Evolutionary conservation across 805 yeast genomes (phyloP), one percentile per base, ranked within the genome.

Genomic region (Isabelozyma gotoi): DNA sequence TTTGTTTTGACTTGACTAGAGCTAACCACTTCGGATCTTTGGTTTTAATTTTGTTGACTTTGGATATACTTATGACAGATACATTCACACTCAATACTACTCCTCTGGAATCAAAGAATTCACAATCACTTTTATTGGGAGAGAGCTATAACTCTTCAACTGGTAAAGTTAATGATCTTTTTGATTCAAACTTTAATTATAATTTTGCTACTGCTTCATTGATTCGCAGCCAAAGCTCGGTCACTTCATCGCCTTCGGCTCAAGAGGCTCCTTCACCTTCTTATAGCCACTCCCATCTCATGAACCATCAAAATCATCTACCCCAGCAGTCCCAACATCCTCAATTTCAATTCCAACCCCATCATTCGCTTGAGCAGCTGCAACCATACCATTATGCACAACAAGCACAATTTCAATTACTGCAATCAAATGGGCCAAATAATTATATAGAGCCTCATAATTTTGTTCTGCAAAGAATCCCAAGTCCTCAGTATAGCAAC

Each of bases 331-430:
- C 18, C 11, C 36, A 33, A 14, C 33, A 31, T 31, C 5, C 15
- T 19, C n/a, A 33, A 17, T 17, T 15, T 7, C 18, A 33, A 16
- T 33, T 15, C 18, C 18, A 5, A n/a, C 33, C n/a, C 7, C 40
- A 19, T 12, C 40, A 12, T n/a, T 32, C 4, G 40, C n/a, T 14
- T 2, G 31, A 37, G 7, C 40, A 4, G 7, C 10, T 33, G 19
- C 39, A 19, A 11, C 39, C 14, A 6, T 16, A 17, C 11, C 39
- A 36, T 19, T 15, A 17, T 8, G 41, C n/a, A 19, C 47, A 40
- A 17, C 41, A 39, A 18, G 39, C n/a, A 2, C 41, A 19, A 18
- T 38, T 16, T 16, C 40, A 43, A 29, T 10, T 24, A n/a, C 29
- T 7, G 8, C 24, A 24, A 7, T 10, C 10, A 3, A 24, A 24